Evolutionary conservation across 2,329 filamentous ascomycete species (phyloP).

Genomic region (Colletotrichum musae): DNA sequence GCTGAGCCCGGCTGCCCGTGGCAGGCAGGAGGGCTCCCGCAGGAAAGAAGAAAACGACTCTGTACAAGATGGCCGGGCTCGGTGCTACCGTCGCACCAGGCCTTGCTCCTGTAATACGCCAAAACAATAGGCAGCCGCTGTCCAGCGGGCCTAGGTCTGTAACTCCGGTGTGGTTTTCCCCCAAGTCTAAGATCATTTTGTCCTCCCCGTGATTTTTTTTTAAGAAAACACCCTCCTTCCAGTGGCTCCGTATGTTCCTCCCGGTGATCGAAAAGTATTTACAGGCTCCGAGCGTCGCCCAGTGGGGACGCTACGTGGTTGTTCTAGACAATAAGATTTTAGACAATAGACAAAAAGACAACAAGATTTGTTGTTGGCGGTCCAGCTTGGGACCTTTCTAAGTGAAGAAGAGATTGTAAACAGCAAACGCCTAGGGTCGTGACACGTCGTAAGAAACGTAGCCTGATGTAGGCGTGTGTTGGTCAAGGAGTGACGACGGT

Average conservation of each 20-base stretch:
- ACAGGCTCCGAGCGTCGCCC: constrained; percentile 28
- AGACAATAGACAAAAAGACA: constrained; percentile 37
- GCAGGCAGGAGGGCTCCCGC: constrained; percentile 3
- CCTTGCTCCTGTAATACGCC: constrained; percentile 30
- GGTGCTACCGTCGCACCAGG: constrained; percentile 16
- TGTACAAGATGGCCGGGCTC: constrained; percentile 33
- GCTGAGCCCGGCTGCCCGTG: constrained; percentile 2
- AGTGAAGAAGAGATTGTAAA: constrained; percentile 14
- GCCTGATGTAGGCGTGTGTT: constrained; percentile 30
- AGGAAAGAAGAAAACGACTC: constrained; percentile 25
- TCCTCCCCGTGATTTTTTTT: constrained; percentile 7
- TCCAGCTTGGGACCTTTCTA: constrained; percentile 13
- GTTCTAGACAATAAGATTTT: constrained; percentile 31
- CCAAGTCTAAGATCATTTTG: constrained; percentile 35
- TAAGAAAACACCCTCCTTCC: constrained; percentile 22
- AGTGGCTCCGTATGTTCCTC: constrained; percentile 32
- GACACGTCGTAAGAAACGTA: constrained; percentile 37
- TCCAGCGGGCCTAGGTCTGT: constrained; percentile 32
- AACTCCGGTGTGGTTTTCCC: constrained; percentile 35
- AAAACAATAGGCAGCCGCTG: constrained; percentile 35
- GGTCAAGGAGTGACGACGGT: constrained; percentile 42
- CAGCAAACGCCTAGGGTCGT: constrained; percentile 17
- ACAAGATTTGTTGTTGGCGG: constrained; percentile 13
- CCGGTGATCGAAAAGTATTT: constrained; percentile 20
- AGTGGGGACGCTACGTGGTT: constrained; percentile 12